Conservation (phyloP, 1,284 basidiomycete genomes). For the Pseudozyma pruni region DNA sequence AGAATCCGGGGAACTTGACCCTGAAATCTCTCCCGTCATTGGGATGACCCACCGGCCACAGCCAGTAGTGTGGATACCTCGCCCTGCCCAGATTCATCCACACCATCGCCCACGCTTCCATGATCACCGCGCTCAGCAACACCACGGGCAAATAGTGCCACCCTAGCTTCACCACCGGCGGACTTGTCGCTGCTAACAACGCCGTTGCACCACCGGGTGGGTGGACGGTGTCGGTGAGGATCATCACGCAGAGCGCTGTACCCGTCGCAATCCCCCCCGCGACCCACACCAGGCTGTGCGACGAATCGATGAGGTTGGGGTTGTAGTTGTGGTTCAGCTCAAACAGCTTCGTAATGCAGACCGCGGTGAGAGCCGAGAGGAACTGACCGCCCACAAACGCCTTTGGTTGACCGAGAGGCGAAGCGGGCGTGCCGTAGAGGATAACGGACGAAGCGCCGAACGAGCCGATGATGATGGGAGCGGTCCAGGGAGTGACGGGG, state of each 20-base stretch:
- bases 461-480: conserved; percentile 53
- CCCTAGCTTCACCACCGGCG: conserved; percentile 38
- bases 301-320: conserved; percentile 35
- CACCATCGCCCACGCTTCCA: conserved; percentile 47
- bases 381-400: conserved; percentile 50
- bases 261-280: conserved; percentile 43
- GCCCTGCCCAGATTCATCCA: conserved; percentile 53
- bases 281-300: conserved; percentile 49
- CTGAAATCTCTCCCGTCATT: conserved; percentile 21
- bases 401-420: conserved; percentile 47
- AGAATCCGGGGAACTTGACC: conserved; percentile 25
- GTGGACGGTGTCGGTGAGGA: conserved; percentile 50
- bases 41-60: conserved; percentile 24
- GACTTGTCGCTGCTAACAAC: conserved; percentile 39
- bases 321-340: conserved; percentile 44
- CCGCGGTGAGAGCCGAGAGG: conserved; percentile 38
- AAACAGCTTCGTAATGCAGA: conserved; percentile 55
- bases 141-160: conserved; percentile 51
- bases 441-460: conserved; percentile 55
- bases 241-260: conserved; percentile 45
- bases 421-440: conserved; percentile 51
- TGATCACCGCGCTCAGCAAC: conserved; percentile 41
- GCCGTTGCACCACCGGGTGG: conserved; percentile 54
- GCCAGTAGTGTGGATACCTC: conserved; percentile 36
- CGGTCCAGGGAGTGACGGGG: conserved; percentile 39